Conservation (phyloP, 1,284 basidiomycete genomes). For the Trametes pubescens region DNA sequence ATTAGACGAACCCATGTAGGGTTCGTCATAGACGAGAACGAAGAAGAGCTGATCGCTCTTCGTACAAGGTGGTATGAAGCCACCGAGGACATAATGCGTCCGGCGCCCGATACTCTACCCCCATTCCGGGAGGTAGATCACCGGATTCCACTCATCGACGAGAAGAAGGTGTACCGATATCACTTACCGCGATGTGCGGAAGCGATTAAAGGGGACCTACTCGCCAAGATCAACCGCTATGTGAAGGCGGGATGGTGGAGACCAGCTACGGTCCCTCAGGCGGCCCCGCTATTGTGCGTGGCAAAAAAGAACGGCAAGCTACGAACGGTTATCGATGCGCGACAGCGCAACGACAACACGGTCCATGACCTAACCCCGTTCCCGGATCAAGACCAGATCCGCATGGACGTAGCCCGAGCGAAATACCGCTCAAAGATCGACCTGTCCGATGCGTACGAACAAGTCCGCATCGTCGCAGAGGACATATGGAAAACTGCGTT, state of each 20-base stretch:
- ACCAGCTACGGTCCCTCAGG: constrained; percentile 3
- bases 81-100: constrained; percentile 15
- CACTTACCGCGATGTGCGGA: constrained; percentile 4
- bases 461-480: too few relatives aligned
- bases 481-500: too few relatives aligned
- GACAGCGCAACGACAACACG: too few relatives aligned
- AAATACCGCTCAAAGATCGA: too few relatives aligned
- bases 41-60: constrained; percentile 8
- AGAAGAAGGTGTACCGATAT: constrained; percentile 5
- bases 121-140: constrained; percentile 16
- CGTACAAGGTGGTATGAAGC: constrained; percentile 15
- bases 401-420: too few relatives aligned
- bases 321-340: too few relatives aligned
- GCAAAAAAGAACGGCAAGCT: too few relatives aligned
- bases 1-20: constrained; percentile 14
- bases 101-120: not conserved
- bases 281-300: not conserved
- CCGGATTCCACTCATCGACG: too few relatives aligned
- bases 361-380: too few relatives aligned
- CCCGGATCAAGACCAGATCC: too few relatives aligned
- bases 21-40: not conserved
- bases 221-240: constrained; percentile 4
- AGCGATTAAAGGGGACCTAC: not conserved
- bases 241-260: constrained; percentile 6
- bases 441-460: too few relatives aligned